Conservation (phyloP, 345 rosid genomes). For the Lepidium aucheri region DNA sequence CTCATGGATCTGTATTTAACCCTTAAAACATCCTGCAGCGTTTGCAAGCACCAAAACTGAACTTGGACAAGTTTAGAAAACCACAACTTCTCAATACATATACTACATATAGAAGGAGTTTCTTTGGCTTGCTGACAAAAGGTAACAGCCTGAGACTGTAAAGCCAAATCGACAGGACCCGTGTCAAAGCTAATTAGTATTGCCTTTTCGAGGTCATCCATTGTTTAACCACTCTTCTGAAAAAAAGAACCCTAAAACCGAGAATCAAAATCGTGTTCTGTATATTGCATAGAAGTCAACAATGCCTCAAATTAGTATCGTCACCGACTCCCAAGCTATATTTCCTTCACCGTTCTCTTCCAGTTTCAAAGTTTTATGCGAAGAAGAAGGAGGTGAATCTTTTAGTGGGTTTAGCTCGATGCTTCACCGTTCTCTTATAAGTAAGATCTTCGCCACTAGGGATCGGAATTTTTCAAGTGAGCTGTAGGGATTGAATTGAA, state of each 20-base stretch:
- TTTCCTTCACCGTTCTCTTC: slow-evolving; percentile 4
- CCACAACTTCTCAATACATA: slow-evolving; percentile 67
- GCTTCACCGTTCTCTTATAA: not conserved
- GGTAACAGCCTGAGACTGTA: slow-evolving; percentile 51
- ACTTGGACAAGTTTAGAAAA: slow-evolving; percentile 57
- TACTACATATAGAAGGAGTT: slow-evolving; percentile 37
- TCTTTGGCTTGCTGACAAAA: slow-evolving; percentile 62
- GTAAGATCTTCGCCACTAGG: slow-evolving; percentile 4
- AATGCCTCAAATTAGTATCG: slow-evolving; percentile 1
- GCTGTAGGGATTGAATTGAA: not conserved
- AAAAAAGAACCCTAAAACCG: slow-evolving; percentile 13
- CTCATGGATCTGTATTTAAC: slow-evolving; percentile 50
- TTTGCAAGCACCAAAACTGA: slow-evolving; percentile 96
- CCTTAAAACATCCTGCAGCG: slow-evolving; percentile 60
- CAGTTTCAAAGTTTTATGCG: not conserved
- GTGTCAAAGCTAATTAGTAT: slow-evolving; percentile 70
- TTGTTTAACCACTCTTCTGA: slow-evolving; percentile 12
- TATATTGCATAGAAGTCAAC: slow-evolving; percentile 7
- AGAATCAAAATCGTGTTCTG: slow-evolving; percentile 3
- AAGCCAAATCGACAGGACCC: slow-evolving; percentile 43
- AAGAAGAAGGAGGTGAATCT: not conserved
- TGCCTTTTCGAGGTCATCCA: slow-evolving; percentile 92
- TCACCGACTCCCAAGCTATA: not conserved
- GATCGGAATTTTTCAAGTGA: not conserved
- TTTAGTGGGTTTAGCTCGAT: not conserved